These are phyloP conservation scores for Linderniella brevidens DNA, from an alignment of 257 asterid species.

Conservation along the genomic window DNA sequence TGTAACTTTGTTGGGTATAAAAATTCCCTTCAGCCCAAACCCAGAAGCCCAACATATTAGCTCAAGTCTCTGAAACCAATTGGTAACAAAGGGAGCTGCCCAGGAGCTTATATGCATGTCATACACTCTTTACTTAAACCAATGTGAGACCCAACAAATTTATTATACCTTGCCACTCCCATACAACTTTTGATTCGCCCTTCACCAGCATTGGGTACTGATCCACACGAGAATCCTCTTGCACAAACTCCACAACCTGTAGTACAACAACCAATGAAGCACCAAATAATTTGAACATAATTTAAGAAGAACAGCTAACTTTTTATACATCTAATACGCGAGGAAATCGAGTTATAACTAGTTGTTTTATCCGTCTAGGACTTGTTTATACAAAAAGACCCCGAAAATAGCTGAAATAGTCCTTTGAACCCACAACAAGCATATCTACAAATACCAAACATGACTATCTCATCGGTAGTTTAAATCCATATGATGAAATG, in stretches of 20 bases:
- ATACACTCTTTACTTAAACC: conserved; percentile 1
- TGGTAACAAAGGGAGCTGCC: no score
- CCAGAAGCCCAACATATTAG: no score
- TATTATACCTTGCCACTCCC: conserved; percentile 97
- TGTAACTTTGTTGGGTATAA: conserved; percentile 1
- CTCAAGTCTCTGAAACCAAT: no score
- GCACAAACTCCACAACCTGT: conserved; percentile 79
- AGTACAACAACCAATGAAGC: conserved; percentile 12
- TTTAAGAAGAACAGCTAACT: no score
- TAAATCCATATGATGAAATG: not conserved
- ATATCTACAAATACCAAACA: no score
- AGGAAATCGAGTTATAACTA: no score
- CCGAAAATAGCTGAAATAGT: not conserved
- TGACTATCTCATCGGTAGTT: no score
- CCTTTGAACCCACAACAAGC: not conserved
- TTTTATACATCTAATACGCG: no score
- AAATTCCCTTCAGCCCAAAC: no score
- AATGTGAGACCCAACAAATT: not conserved
- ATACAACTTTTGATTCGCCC: conserved; percentile 84
- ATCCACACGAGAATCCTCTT: conserved; percentile 83
- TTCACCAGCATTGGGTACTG: conserved; percentile 69
- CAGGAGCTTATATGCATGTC: no score
- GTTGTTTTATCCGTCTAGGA: no score
- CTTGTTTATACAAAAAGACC: no score
- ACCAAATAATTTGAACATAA: not conserved